Conservation (phyloP, 148 eudicot genomes). For the Rhododendron henanense region DNA sequence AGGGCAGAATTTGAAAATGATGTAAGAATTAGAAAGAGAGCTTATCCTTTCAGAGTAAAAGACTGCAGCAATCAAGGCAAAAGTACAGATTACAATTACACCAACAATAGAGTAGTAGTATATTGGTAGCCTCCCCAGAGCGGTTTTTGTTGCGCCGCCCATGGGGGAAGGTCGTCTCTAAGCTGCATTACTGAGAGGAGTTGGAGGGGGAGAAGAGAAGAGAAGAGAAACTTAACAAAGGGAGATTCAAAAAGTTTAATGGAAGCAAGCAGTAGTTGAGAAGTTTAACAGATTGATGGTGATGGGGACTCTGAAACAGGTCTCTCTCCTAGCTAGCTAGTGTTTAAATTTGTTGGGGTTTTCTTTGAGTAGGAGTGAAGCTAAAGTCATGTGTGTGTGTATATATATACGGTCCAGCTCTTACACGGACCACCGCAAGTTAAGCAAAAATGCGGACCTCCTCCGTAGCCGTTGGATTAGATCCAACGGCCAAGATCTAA, state of each 20-base stretch:
- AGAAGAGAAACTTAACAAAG: background rate
- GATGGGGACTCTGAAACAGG: constrained; percentile 3
- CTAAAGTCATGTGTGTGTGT: constrained; percentile 37
- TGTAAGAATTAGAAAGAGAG: constrained; percentile 30
- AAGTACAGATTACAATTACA: constrained; percentile 29
- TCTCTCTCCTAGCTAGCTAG: background rate
- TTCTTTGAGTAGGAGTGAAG: constrained; percentile 78
- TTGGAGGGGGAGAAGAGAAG: background rate
- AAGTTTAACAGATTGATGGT: constrained; percentile 22
- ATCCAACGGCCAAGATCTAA: too few relatives aligned
- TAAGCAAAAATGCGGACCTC: too few relatives aligned
- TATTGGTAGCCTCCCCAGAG: constrained; percentile 38
- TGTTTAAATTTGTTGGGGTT: constrained; percentile 16
- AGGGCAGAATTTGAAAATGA: constrained; percentile 45
- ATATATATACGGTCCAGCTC: too few relatives aligned
- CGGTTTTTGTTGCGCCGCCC: constrained; percentile 21
- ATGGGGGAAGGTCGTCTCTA: background rate
- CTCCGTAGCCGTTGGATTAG: too few relatives aligned
- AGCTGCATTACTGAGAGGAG: background rate
- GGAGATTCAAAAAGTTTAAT: background rate
- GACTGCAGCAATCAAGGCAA: constrained; percentile 46
- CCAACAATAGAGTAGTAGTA: constrained; percentile 27
- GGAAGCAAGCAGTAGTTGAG: background rate
- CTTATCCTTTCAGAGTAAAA: constrained; percentile 61
- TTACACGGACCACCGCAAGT: too few relatives aligned